These are phyloP conservation scores for Erodium texanum DNA, from an alignment of 441 rosid species.

Conservation along the genomic window DNA sequence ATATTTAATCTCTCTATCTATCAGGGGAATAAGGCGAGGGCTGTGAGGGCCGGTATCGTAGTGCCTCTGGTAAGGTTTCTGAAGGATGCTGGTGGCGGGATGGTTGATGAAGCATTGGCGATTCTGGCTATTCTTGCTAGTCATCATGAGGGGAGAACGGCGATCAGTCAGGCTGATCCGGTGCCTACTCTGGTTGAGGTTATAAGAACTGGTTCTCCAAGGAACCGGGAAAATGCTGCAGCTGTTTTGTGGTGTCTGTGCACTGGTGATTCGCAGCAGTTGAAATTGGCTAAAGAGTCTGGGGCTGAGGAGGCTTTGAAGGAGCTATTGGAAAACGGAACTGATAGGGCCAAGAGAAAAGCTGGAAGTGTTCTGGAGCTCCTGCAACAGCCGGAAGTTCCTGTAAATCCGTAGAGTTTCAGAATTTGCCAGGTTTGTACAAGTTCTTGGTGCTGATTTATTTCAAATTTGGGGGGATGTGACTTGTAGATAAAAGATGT, in stretches of 20 bases:
- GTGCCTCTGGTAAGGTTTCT: constrained; percentile 58
- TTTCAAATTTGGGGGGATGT: not conserved
- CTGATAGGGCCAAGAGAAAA: constrained; percentile 95
- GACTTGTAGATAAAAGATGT: not conserved
- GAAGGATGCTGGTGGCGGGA: constrained; percentile 89
- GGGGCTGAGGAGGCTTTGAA: constrained; percentile 71
- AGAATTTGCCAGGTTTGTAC: not conserved
- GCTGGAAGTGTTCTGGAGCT: constrained; percentile 72
- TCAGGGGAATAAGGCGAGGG: constrained; percentile 96
- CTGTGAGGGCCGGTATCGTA: constrained; percentile 82
- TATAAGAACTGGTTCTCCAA: constrained; percentile 76
- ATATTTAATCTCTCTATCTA: constrained; percentile 83
- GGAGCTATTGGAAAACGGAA: constrained; percentile 76
- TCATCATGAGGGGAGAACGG: constrained; percentile 74
- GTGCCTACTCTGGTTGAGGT: constrained; percentile 69
- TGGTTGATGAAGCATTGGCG: constrained; percentile 95
- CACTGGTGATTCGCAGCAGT: constrained; percentile 52
- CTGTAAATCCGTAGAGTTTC: constrained; percentile 12
- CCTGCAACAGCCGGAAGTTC: constrained; percentile 43
- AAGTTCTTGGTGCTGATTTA: too few species aligned
- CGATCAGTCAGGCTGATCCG: constrained; percentile 68
- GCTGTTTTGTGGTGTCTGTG: constrained; percentile 81
- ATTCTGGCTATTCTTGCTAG: constrained; percentile 84
- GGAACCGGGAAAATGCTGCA: constrained; percentile 79
- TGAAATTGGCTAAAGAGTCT: constrained; percentile 50